Base-by-base conservation (phyloP, 1,284 basidiomycete genomes). In the Ceratobasidium papillatum region DNA sequence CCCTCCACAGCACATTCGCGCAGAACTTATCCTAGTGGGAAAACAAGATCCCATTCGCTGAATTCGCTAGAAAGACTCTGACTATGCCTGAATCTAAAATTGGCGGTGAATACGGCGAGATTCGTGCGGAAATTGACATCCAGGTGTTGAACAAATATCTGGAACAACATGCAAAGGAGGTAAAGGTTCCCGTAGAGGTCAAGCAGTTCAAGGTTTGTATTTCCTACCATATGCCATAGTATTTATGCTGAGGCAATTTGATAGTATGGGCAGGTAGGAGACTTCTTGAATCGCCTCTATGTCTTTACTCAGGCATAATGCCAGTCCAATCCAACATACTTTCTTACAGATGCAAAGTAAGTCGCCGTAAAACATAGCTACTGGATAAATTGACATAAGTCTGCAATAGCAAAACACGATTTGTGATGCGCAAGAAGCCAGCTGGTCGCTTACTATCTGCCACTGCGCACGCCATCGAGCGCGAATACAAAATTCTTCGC, bases 261-360 rank as follows among this genome's bases (percentile, higher is more conserved):
- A 17, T 75, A 94, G 93, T 94, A 92, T 81, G 93, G 93, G 51
- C 93, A 94, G 90, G 90, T 92, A 54, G 61, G 36, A 25, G 14
- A 19, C 7, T 51, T 68, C 27, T n/a, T 71, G 9, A 17, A 25
- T 52, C 45, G 47, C 63, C 32, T 17, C 41, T 61, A 54, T 41
- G 54, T 25, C 32, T 30, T 66, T 25, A 74, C 75, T 61, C 76
- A 64, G 74, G 74, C 62, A 72, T 65, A 22, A 56, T 41, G 74
- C 22, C 76, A 94, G 93, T 96, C 94, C 14, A 99, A 99, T 80
- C 96, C 96, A 0, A 99, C 96, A 0, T 98, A 98, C 82, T 93
- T 96, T 83, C 82, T 97, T 59, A 94, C 89, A 19, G 94, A 94
- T 83, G 85, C 87, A 3, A 87, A 84, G 90, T 91, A 78, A 71